Evolutionary conservation across 352 stramenopile genomes (phyloP), one percentile per base, ranked within the genome.

Genomic region (Phytophthora boehmeriae): DNA sequence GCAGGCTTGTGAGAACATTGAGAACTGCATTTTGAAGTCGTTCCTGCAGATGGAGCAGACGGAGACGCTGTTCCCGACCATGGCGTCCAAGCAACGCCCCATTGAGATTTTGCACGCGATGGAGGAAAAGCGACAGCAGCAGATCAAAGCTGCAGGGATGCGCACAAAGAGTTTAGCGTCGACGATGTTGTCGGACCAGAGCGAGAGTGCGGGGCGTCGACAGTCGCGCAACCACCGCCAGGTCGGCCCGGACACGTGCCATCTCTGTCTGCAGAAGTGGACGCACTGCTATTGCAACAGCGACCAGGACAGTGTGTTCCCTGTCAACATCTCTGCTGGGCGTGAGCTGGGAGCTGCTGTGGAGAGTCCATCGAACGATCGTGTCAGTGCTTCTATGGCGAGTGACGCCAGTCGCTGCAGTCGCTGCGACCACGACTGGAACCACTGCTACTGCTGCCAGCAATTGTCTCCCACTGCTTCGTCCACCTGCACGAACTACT

Each of bases 221-320:
- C 60, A 75, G 58, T 53, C 67, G 1, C 74, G 70, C 22, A 71
- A 62, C 27, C 59, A 84, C 8, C 71, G 56, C 8, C 74, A 88
- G 27, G 76, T 95, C 3, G 80, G 73, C 17, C 75, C 83, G 0
- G 81, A 95, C 56, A 92, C 82, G 23, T 95, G 86, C 52, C 79
- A 86, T 61, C 70, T 75, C 34, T 95, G 86, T 54, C 47, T 90
- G 43, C 81, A 92, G 48, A 93, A 93, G 61, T 95, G 86, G 86
- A 93, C 82, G n/a, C 71, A 93, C 58, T 95, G 86, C 63, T 92
- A 93, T 59, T 95, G 86, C 73, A 92, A 92, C 56, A 88, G 85
- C 45, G 82, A 95, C 47, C 80, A 92, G 57, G 78, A 92, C 55
- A 75, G 72, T 14, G 70, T 92, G 36, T 89, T 81, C 47, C 73